Conservation (phyloP, 225 moss, liverwort and hornwort species). For the Physcomitrellopsis africana region DNA sequence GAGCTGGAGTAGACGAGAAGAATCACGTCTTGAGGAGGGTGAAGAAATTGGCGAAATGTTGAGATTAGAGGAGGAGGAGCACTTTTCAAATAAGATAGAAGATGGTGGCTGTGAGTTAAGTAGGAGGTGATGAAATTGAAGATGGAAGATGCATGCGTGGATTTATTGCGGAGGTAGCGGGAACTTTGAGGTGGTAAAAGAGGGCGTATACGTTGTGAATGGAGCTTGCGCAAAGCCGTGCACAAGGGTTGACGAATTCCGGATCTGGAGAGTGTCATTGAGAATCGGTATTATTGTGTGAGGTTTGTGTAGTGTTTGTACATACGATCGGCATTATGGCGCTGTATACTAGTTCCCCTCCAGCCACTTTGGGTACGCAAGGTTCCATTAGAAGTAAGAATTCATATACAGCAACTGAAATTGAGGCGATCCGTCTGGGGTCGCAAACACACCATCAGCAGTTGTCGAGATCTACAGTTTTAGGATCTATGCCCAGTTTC, state of each 20-base stretch:
- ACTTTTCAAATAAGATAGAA: too few species aligned
- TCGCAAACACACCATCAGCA: conserved; percentile 37
- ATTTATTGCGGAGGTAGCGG: background rate
- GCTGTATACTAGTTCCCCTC: conserved; percentile 83
- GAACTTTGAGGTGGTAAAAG: background rate
- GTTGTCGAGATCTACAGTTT: conserved; percentile 41
- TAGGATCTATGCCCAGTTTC: conserved; percentile 73
- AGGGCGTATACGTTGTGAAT: conserved; percentile 41
- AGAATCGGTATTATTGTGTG: background rate
- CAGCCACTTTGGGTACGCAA: conserved; percentile 63
- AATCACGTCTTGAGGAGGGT: too few species aligned
- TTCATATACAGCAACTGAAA: conserved; percentile 44
- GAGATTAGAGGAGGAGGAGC: too few species aligned
- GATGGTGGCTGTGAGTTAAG: background rate
- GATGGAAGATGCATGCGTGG: conserved; percentile 1
- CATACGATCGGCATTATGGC: conserved; percentile 71
- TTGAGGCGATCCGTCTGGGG: conserved; percentile 45
- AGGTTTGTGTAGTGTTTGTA: background rate
- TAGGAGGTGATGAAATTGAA: background rate
- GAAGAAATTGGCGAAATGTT: too few species aligned
- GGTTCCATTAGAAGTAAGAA: conserved; percentile 53
- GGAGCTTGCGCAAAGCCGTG: conserved; percentile 24
- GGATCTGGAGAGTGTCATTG: conserved; percentile 17
- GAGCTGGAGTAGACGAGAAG: too few species aligned
- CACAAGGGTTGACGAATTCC: conserved; percentile 38